Evolutionary conservation across 1,284 basidiomycete species (phyloP).

Genomic region (Leccinum solheimii): DNA sequence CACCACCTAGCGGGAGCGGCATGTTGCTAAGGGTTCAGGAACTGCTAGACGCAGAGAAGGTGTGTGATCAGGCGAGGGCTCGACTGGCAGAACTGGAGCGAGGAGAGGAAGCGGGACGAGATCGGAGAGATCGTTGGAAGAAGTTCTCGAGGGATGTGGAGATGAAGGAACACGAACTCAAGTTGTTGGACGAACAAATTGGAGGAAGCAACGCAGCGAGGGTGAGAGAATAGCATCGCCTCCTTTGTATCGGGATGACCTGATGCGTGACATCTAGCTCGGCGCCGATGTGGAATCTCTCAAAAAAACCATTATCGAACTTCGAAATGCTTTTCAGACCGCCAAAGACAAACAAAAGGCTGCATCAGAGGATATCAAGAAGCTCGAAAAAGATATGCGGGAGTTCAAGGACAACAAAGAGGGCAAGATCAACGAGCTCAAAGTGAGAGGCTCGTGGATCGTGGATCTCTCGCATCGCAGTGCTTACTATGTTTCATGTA

Average conservation of each 20-base stretch:
- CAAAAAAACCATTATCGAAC: conserved; percentile 65
- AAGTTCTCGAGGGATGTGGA: conserved; percentile 73
- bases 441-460: conserved; percentile 47
- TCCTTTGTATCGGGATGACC: background rate
- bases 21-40: conserved; percentile 87
- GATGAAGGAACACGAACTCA: conserved; percentile 87
- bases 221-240: conserved; percentile 47
- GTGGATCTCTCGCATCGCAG: background rate
- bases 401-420: conserved; percentile 99
- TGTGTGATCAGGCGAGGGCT: conserved; percentile 54
- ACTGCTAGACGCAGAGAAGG: conserved; percentile 58
- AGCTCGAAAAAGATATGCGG: conserved; percentile 93
- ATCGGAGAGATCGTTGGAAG: conserved; percentile 70
- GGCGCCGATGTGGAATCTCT: conserved; percentile 77
- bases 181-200: conserved; percentile 82
- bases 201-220: conserved; percentile 87
- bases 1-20: conserved; percentile 77
- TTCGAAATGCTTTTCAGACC: conserved; percentile 64
- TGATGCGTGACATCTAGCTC: conserved; percentile 50
- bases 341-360: conserved; percentile 78
- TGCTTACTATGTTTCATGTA: conserved; percentile 16
- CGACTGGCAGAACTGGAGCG: conserved; percentile 58
- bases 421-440: conserved; percentile 93
- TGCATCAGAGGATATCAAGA: conserved; percentile 78
- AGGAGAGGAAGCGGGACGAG: conserved; percentile 56